phyloP scores from a whole-genome alignment of 2,329 filamentous ascomycete genomes.

The Cryphonectria radicalis region DNA sequence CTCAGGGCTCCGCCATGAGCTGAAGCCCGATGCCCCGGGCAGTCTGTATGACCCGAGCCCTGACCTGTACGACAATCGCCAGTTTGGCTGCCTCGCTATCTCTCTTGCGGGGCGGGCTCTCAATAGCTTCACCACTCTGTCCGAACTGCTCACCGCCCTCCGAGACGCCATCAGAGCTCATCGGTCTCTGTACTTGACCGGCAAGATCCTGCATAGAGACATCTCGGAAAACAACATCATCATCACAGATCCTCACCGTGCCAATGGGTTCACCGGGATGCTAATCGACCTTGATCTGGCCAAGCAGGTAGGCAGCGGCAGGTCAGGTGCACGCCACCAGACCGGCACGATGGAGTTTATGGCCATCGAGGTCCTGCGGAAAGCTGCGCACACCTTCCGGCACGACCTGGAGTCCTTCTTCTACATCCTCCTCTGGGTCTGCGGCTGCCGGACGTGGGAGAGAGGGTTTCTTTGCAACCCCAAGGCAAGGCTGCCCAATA shows the following conservation, averaged over 20 bases:
- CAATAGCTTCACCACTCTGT: constrained; percentile 34
- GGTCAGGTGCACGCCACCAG: constrained; percentile 34
- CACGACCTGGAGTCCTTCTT: constrained; percentile 32
- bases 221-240: constrained; percentile 47
- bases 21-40: too few species aligned
- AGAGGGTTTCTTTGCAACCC: neutral
- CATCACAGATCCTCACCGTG: constrained; percentile 34
- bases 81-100: constrained; percentile 38
- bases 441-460: neutral
- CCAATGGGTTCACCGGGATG: constrained; percentile 36
- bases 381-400: constrained; percentile 37
- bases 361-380: constrained; percentile 40
- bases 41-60: too few species aligned
- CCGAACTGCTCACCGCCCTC: constrained; percentile 41
- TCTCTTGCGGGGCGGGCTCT: constrained; percentile 38
- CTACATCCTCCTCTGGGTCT: constrained; percentile 15
- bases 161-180: constrained; percentile 44
- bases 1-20: too few species aligned
- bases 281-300: constrained; percentile 42
- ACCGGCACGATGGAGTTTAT: constrained; percentile 42
- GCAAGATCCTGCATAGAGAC: constrained; percentile 43
- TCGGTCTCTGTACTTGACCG: constrained; percentile 38
- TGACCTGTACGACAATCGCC: constrained; percentile 36
- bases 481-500: neutral
- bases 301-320: constrained; percentile 34